phyloP scores from a whole-genome alignment of 108 stramenopile genomes.

The Aureococcus anophagefferens region DNA sequence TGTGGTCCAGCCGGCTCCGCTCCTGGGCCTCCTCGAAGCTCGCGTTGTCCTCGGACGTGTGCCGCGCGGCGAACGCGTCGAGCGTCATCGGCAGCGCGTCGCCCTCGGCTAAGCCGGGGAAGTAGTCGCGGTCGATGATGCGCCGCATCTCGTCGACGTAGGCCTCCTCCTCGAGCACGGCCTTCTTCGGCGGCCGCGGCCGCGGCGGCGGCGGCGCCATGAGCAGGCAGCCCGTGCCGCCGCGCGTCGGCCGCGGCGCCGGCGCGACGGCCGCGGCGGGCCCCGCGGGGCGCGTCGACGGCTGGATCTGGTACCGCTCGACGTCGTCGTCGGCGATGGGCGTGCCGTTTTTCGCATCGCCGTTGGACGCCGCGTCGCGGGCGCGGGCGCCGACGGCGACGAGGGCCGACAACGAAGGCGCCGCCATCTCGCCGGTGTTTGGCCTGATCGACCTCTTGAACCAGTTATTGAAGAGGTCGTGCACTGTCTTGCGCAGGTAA shows the following conservation, averaged over 20 bases:
- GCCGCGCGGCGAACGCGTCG: not conserved
- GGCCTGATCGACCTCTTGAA: too few relatives aligned
- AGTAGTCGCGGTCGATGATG: slow-evolving; percentile 21
- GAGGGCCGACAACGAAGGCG: too few relatives aligned
- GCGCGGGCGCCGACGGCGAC: too few relatives aligned
- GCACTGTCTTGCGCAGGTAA: too few relatives aligned
- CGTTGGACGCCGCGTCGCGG: too few relatives aligned
- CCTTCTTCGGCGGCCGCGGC: not conserved
- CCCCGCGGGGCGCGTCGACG: not conserved
- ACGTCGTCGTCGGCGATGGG: not conserved
- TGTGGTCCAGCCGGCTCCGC: not conserved
- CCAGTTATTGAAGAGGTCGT: too few relatives aligned
- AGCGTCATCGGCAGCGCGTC: not conserved
- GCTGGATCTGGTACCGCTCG: not conserved
- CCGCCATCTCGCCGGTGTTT: too few relatives aligned
- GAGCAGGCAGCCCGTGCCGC: not conserved
- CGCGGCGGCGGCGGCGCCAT: not conserved
- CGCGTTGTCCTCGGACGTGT: slow-evolving; percentile 18
- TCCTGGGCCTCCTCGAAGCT: not conserved
- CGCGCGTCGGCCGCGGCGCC: not conserved
- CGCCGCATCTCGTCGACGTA: slow-evolving; percentile 4
- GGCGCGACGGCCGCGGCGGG: not conserved
- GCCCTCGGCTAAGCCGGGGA: not conserved
- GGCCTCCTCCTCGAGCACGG: slow-evolving; percentile 13
- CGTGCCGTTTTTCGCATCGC: too few relatives aligned